Evolutionary conservation across 139 green algal genomes (phyloP), one percentile per base, ranked within the genome.

Genomic region (Chlorella sp.): DNA sequence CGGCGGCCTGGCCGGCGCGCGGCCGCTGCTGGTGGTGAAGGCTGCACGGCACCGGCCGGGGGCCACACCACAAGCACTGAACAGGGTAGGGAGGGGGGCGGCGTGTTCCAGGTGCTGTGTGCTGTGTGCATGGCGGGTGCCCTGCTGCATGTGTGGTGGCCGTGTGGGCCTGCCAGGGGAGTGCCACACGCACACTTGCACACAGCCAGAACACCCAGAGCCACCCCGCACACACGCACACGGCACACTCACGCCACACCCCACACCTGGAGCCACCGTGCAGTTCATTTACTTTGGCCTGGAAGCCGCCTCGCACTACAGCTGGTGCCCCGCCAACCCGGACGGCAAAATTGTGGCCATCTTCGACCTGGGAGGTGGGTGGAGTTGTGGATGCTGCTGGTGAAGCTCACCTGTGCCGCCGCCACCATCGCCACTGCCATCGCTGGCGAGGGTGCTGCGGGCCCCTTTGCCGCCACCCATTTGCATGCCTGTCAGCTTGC

Each of bases 21-120:
- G 77, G 16, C 77, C 77, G 77, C 60, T 83, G 58, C 40, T 83
- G 8, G 60, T 83, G 1, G 41, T 83, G 13, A 83, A 83, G 60
- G 77, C n/a, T 0, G 9, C 40, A 11, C 77, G 58, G 40, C 77
- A 83, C 60, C 41, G 32, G 22, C 77, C 77, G 56, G 77, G 60
- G 48, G 58, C 40, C 72, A 78, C 30, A 28, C 56, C 77, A 1
- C 77, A 54, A 32, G n/a, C 34, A 28, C 56, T 73, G 7, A 51
- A 56, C 34, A n/a, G n/a, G n/a, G n/a, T n/a, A n/a, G n/a, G n/a
- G n/a, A n/a, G n/a, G n/a, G n/a, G n/a, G n/a, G n/a, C n/a, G n/a
- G n/a, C n/a, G n/a, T n/a, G n/a, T n/a, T n/a, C n/a, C n/a, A n/a
- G n/a, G n/a, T n/a, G n/a, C n/a, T n/a, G n/a, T n/a, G n/a, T n/a